Conservation (phyloP, 352 stramenopile species). For the Pythium periplocum region DNA sequence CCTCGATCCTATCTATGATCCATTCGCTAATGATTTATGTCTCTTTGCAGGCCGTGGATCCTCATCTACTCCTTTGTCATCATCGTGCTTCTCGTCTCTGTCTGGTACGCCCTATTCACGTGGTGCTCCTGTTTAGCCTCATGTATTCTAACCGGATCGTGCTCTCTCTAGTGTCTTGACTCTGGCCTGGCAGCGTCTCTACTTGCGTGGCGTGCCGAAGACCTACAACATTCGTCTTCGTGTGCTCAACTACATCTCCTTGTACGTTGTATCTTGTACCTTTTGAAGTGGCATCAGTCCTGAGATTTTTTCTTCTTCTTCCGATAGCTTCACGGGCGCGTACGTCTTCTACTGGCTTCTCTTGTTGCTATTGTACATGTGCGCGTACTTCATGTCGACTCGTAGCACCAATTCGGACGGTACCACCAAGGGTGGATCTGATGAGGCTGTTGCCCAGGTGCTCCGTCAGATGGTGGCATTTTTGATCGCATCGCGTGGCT, state of each 20-base stretch:
- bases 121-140: neutral
- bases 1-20: neutral
- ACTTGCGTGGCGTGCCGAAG: conserved; percentile 79
- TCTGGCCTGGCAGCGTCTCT: conserved; percentile 79
- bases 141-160: too few relatives aligned
- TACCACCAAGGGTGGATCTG: conserved; percentile 25
- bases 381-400: conserved; percentile 83
- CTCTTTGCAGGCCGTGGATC: conserved; percentile 67
- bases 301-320: conserved; percentile 1
- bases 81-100: conserved; percentile 76
- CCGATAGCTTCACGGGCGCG: conserved; percentile 66
- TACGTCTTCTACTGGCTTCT: conserved; percentile 89
- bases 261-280: conserved; percentile 33
- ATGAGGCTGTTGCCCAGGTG: conserved; percentile 58
- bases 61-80: conserved; percentile 85
- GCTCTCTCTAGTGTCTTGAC: conserved; percentile 48
- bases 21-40: conserved; percentile 1
- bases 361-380: conserved; percentile 85
- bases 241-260: conserved; percentile 87
- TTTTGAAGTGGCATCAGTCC: too few relatives aligned
- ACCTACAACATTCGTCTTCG: conserved; percentile 87
- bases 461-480: conserved; percentile 81
- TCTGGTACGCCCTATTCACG: conserved; percentile 9
- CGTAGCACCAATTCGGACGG: conserved; percentile 37
- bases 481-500: conserved; percentile 78